These are phyloP conservation scores for Bacterosira constricta DNA, from an alignment of 108 stramenopile species.

Conservation along the genomic window DNA sequence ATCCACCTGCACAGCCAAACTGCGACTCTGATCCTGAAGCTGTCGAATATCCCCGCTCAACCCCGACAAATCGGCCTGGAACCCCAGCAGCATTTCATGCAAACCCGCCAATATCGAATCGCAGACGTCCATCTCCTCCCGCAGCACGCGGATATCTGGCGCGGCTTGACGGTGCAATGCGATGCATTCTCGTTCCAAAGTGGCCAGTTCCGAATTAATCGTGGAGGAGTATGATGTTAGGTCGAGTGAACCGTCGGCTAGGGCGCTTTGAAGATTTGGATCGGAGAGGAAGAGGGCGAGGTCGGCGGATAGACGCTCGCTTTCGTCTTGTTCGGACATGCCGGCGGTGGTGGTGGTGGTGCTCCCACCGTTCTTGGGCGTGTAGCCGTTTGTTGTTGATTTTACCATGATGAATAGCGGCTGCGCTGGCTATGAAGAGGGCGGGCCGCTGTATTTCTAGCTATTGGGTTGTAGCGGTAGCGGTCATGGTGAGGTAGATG, in stretches of 20 bases:
- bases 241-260: conserved; percentile 86
- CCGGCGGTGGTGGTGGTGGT: neutral
- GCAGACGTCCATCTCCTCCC: conserved; percentile 89
- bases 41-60: conserved; percentile 95
- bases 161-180: conserved; percentile 70
- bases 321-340: conserved; percentile 37
- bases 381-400: neutral
- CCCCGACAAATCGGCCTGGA: conserved; percentile 98
- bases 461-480: no score
- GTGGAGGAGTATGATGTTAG: conserved; percentile 77
- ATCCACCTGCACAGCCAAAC: conserved; percentile 85
- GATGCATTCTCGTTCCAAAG: conserved; percentile 80
- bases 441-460: no score
- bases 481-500: no score
- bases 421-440: no score
- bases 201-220: conserved; percentile 76
- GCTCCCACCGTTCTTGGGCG: neutral
- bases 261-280: conserved; percentile 70
- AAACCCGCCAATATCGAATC: conserved; percentile 92
- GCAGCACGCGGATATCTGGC: conserved; percentile 61
- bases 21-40: conserved; percentile 91
- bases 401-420: conserved; percentile 1
- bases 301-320: conserved; percentile 81
- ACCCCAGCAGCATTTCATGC: conserved; percentile 97
- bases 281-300: conserved; percentile 85